Base-by-base conservation (phyloP, 108 stramenopile genomes). In the Poteriospumella lacustris region DNA sequence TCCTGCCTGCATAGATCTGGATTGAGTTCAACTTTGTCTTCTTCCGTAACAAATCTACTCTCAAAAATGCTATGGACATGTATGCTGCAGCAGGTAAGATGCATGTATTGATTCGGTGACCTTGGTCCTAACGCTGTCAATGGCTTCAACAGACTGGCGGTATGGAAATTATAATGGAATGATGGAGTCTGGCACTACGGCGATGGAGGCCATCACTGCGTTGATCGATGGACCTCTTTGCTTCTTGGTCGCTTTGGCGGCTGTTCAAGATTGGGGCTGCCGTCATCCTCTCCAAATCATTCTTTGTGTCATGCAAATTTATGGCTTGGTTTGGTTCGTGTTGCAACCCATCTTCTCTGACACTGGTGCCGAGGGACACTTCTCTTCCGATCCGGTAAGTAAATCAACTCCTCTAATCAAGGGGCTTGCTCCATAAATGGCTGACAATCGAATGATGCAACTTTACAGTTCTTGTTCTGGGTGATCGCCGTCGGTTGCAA, bases 381-480 rank as follows among this genome's bases (percentile, higher is more conserved):
- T 69, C 36, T 68, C 77, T 40, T 36, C 80, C 80, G 28, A 78
- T 70, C 39, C 81, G 79, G 42, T 41, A 44, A 33, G 76, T 40
- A 76, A 82, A 80, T 12, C 80, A 79, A 39, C 77, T 79, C 36
- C n/a, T 40, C 26, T 80, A 70, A 72, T 80, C 79, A 78, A 79
- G 79, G 41, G 3, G 12, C 9, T 68, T 80, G 67, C 42, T 77
- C 80, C 40, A 80, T 68, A 64, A 78, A 68, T 40, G 67, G 24
- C 33, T 19, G 76, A 5, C 79, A 77, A 34, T 78, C 79, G 56
- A 26, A 26, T 58, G 56, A 26, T 0, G n/a, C 26, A 24, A 24
- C 24, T 0, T 26, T 44, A 15, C 52, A 42, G 42, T 56, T 56
- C 43, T 28, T 76, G 0, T 76, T 76, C 29, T 76, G 58, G 58